Base-by-base conservation (phyloP, 768 basidiomycete genomes). In the Suillus fuscotomentosus region DNA sequence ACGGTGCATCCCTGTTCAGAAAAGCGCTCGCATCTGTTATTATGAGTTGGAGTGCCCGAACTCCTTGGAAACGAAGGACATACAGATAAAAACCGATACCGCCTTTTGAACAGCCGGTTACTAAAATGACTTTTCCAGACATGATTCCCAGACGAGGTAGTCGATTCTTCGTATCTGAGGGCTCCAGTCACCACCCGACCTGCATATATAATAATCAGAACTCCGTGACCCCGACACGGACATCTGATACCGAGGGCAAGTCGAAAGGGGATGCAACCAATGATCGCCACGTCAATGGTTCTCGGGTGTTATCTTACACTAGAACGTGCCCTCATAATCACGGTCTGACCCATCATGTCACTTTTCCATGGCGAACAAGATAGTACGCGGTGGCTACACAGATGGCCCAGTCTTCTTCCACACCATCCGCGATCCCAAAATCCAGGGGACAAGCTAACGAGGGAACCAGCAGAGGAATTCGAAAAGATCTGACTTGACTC, bases 21-120 rank as follows among this genome's bases (percentile, higher is more conserved):
- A 67, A 92, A 92, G 69, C 86, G 85, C 67, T 90, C 83, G 68
- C 86, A 89, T 45, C 90, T 91, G 36, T 20, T 38, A n/a, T 31
- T 9, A 51, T 51, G 15, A 27, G 27, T 51, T 51, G 3, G 4
- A 27, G 24, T 24, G 24, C 15, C 17, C 17, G 50, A 31, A 15
- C 27, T 10, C 20, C 9, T 31, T 20, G 51, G 20, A 53, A 31
- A 53, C 54, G 13, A 7, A 22, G 24, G 17, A 73, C 75, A 62
- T 73, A 88, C 90, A 92, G 73, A 4, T 83, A 75, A 66, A 84
- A 86, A 5, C 91, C 92, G 64, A 93, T 92, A 6, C 91, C 90
- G 0, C 91, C 91, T 5, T 79, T 76, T 1, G 89, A 84, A 72
- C 88, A 89, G 2, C 91, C 91, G 20, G 91, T 94, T 53, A 93